These are phyloP conservation scores for Cyclotella kingstonii DNA, from an alignment of 108 stramenopile genomes.

Conservation along the genomic window DNA sequence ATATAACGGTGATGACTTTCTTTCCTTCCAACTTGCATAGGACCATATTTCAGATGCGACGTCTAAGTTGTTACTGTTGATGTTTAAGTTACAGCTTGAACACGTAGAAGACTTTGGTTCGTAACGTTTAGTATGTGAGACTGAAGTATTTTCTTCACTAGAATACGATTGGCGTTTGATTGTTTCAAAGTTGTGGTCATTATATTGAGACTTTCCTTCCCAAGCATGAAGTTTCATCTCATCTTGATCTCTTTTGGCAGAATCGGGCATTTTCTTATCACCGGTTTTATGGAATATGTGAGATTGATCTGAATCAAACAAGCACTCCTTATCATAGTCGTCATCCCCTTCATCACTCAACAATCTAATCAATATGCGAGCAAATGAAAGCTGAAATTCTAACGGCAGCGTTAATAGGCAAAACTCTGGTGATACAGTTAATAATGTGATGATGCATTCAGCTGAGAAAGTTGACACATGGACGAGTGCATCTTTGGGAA, in stretches of 20 bases:
- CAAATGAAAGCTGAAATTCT: conserved; percentile 51
- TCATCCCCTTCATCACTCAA: conserved; percentile 54
- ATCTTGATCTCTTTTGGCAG: neutral
- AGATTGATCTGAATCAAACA: conserved; percentile 42
- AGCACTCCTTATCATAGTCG: conserved; percentile 53
- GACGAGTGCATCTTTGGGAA: conserved; percentile 27
- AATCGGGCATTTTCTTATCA: neutral
- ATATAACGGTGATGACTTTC: conserved; percentile 31
- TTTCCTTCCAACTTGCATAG: conserved; percentile 27
- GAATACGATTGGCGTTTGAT: no score
- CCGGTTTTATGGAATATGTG: no score
- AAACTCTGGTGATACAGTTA: conserved; percentile 2
- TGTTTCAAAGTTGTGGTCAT: no score
- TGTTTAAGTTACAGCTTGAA: neutral
- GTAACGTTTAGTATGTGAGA: no score
- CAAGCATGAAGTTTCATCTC: no score
- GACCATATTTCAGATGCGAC: conserved; percentile 17
- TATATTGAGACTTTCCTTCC: no score
- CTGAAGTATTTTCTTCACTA: no score
- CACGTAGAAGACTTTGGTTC: neutral
- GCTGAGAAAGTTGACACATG: conserved; percentile 11
- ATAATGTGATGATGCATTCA: conserved; percentile 23
- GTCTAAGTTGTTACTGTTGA: neutral
- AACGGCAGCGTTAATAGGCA: conserved; percentile 48
- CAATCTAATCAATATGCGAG: conserved; percentile 63